phyloP scores from a whole-genome alignment of 495 filamentous ascomycete genomes.

The Hypoxylon cercidicola region DNA sequence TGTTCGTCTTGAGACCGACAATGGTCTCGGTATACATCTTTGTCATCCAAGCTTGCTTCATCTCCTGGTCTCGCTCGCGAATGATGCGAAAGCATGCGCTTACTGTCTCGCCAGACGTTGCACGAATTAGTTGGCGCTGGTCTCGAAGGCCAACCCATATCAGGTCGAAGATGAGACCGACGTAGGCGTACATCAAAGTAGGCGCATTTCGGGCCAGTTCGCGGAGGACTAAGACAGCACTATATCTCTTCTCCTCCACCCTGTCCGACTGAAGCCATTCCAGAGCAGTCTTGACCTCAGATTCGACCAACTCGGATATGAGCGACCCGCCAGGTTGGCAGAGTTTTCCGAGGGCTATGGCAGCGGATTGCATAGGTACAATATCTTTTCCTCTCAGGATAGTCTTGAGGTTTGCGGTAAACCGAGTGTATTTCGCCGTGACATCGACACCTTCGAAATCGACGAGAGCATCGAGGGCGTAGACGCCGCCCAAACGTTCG shows the following conservation, averaged over 20 bases:
- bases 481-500: conserved; percentile 89
- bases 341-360: conserved; percentile 85
- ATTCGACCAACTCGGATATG: conserved; percentile 95
- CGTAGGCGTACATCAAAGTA: conserved; percentile 91
- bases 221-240: conserved; percentile 87
- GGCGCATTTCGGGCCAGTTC: conserved; percentile 92
- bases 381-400: conserved; percentile 90
- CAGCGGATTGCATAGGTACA: conserved; percentile 85
- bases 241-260: conserved; percentile 89
- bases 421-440: conserved; percentile 91
- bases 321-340: conserved; percentile 92
- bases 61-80: conserved; percentile 82
- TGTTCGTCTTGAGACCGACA: conserved; percentile 78
- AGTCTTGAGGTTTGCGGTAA: conserved; percentile 86
- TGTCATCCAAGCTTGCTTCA: conserved; percentile 85
- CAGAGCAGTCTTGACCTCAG: conserved; percentile 91
- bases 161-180: conserved; percentile 88
- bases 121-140: conserved; percentile 86
- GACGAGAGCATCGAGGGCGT: conserved; percentile 90
- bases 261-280: conserved; percentile 97
- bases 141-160: conserved; percentile 96
- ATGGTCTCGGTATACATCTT: conserved; percentile 87
- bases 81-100: conserved; percentile 95
- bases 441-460: conserved; percentile 96
- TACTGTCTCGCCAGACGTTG: conserved; percentile 88